These are phyloP conservation scores for Vanderwaltozyma yarrowii DNA, from an alignment of 805 yeast genomes.

Conservation along the genomic window DNA sequence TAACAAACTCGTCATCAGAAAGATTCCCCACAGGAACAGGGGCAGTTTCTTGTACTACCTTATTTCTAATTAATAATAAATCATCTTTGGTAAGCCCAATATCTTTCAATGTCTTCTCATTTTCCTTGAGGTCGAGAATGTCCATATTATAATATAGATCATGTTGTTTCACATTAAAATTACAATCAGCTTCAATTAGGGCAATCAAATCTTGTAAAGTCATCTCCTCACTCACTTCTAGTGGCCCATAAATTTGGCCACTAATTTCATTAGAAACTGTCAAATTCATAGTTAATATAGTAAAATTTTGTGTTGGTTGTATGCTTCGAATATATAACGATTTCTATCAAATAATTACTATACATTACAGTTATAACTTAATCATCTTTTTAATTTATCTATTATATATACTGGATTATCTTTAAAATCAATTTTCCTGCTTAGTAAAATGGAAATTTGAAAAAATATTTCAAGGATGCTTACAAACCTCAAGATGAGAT, in stretches of 20 bases:
- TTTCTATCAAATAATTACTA: too few species aligned
- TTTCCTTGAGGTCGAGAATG: conserved; percentile 24
- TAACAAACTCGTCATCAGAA: conserved; percentile 28
- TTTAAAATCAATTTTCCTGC: too few species aligned
- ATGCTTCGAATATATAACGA: too few species aligned
- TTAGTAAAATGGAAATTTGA: too few species aligned
- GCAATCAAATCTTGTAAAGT: conserved; percentile 60
- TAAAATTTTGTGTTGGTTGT: too few species aligned
- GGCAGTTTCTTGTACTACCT: conserved; percentile 4
- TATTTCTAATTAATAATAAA: conserved; percentile 36
- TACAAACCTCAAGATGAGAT: too few species aligned
- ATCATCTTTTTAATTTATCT: too few species aligned
- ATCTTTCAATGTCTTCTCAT: conserved; percentile 33
- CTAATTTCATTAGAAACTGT: conserved; percentile 40
- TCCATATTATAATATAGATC: conserved; percentile 40
- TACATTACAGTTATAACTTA: too few species aligned
- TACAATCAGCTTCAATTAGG: conserved; percentile 60
- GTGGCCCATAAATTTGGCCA: conserved; percentile 37
- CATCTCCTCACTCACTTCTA: conserved; percentile 61
- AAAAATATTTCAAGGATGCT: too few species aligned
- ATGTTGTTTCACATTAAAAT: conserved; percentile 38
- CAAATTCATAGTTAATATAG: conserved; percentile 39
- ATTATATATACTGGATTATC: too few species aligned
- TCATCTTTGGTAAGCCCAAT: conserved; percentile 49
- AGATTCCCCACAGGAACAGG: neutral